Evolutionary conservation across 2,329 filamentous ascomycete species (phyloP).

Genomic region (Chlorencoelia australis): DNA sequence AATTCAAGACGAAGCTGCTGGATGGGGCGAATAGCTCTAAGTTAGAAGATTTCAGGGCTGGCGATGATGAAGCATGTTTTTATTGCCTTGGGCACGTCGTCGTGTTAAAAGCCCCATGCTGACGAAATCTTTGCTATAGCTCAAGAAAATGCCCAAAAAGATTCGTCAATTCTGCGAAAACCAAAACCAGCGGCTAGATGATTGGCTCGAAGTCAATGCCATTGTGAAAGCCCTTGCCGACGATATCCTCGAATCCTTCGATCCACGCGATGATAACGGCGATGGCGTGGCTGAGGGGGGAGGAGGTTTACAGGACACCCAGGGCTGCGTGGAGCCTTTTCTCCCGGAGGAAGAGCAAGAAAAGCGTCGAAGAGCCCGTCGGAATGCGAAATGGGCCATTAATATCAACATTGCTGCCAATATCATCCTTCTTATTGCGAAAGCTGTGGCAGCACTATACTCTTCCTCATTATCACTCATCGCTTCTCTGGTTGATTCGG

Average conservation of each 20-base stretch:
- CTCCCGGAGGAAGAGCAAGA: constrained; percentile 44
- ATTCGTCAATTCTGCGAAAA: constrained; percentile 43
- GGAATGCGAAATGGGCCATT: constrained; percentile 45
- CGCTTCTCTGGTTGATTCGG: constrained; percentile 48
- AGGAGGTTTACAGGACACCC: constrained; percentile 38
- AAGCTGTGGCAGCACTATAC: constrained; percentile 39
- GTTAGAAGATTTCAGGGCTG: constrained; percentile 14
- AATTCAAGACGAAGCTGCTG: constrained; percentile 17
- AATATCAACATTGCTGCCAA: constrained; percentile 50
- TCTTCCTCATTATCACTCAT: constrained; percentile 49
- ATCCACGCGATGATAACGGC: constrained; percentile 42
- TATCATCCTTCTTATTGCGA: constrained; percentile 42
- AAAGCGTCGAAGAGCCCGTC: constrained; percentile 35
- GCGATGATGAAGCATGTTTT: constrained; percentile 13
- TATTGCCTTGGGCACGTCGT: background rate
- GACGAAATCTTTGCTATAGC: constrained; percentile 19
- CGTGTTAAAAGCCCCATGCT: background rate
- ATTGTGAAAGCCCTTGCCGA: constrained; percentile 45
- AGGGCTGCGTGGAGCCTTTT: constrained; percentile 42
- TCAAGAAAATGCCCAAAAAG: constrained; percentile 43
- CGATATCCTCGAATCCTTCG: constrained; percentile 50
- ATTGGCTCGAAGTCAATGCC: constrained; percentile 49
- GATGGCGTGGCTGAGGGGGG: constrained; percentile 44
- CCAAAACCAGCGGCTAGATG: constrained; percentile 44
- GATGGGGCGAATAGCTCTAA: constrained; percentile 11